phyloP scores from a whole-genome alignment of 1,284 basidiomycete genomes.

The Ustilago cynodontis region DNA sequence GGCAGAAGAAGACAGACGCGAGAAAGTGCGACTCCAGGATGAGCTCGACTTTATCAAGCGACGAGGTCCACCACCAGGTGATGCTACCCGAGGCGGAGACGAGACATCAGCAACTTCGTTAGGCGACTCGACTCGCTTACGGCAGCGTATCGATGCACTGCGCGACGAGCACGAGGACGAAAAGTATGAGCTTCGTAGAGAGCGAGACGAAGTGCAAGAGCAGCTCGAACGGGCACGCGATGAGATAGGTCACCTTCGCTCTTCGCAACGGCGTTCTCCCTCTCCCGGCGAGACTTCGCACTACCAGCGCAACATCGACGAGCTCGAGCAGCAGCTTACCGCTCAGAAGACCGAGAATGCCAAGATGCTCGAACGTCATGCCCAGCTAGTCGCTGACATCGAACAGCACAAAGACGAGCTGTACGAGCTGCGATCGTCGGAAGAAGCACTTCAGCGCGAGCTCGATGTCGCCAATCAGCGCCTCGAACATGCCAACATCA shows the following conservation, averaged over 20 bases:
- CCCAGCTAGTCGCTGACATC: constrained; percentile 52
- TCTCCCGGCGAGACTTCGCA: constrained; percentile 31
- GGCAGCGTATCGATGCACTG: constrained; percentile 50
- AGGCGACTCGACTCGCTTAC: constrained; percentile 45
- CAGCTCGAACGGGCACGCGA: constrained; percentile 46
- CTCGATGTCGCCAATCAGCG: constrained; percentile 54
- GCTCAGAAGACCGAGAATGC: constrained; percentile 55
- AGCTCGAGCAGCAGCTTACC: constrained; percentile 52
- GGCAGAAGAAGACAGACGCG: constrained; percentile 43
- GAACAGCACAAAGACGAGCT: constrained; percentile 56
- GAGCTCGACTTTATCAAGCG: constrained; percentile 59
- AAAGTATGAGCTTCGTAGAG: constrained; percentile 52
- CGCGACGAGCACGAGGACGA: constrained; percentile 58
- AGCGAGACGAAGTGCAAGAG: constrained; percentile 51
- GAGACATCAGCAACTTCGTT: constrained; percentile 38
- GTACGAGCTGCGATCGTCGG: constrained; percentile 49
- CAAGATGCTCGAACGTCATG: constrained; percentile 53
- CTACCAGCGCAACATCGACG: constrained; percentile 46
- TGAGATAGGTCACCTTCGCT: constrained; percentile 40
- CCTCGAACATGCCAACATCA: constrained; percentile 55
- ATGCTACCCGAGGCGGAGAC: constrained; percentile 28
- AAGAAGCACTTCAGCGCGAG: constrained; percentile 50
- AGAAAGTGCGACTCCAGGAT: constrained; percentile 45
- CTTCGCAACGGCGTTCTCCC: constrained; percentile 23
- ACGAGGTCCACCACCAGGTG: constrained; percentile 37